These are phyloP conservation scores for Pyricularia grisea DNA, from an alignment of 2,329 filamentous ascomycete genomes.

Conservation along the genomic window DNA sequence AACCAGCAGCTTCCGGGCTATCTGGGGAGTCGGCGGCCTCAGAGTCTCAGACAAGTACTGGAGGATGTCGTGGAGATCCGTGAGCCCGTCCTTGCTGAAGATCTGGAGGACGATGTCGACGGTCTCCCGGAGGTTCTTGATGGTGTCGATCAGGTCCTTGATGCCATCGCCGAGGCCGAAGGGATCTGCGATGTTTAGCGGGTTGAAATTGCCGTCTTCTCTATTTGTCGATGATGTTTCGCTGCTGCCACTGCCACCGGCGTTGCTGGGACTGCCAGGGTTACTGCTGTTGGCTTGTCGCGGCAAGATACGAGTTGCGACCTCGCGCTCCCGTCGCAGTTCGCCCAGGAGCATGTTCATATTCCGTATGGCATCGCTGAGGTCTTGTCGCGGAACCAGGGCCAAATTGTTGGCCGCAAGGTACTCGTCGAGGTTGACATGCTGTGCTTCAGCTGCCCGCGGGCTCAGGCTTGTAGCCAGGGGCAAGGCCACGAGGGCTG, in stretches of 20 bases:
- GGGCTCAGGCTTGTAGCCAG: neutral
- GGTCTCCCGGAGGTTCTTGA: conserved; percentile 1
- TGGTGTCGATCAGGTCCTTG: conserved; percentile 12
- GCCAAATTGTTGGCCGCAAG: conserved; percentile 33
- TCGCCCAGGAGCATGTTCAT: conserved; percentile 29
- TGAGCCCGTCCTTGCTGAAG: conserved; percentile 27
- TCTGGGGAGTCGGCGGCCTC: conserved; percentile 25
- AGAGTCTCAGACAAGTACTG: conserved; percentile 27
- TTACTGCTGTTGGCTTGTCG: conserved; percentile 14
- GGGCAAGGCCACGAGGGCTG: neutral
- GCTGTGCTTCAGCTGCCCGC: neutral
- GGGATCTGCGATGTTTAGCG: conserved; percentile 12
- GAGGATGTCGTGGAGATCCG: conserved; percentile 29
- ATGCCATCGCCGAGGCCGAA: conserved; percentile 19
- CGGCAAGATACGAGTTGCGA: conserved; percentile 14
- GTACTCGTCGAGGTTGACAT: conserved; percentile 23
- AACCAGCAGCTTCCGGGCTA: conserved; percentile 18
- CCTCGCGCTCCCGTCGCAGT: conserved; percentile 16
- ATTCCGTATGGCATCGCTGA: conserved; percentile 33
- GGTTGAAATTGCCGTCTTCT: neutral
- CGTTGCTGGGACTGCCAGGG: neutral
- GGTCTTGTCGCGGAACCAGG: conserved; percentile 32
- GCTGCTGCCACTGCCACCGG: conserved; percentile 6
- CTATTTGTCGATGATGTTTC: conserved; percentile 14
- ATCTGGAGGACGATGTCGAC: neutral